Conservation (phyloP, 2,329 filamentous ascomycete species). For the Arthrobotrys conoides region DNA sequence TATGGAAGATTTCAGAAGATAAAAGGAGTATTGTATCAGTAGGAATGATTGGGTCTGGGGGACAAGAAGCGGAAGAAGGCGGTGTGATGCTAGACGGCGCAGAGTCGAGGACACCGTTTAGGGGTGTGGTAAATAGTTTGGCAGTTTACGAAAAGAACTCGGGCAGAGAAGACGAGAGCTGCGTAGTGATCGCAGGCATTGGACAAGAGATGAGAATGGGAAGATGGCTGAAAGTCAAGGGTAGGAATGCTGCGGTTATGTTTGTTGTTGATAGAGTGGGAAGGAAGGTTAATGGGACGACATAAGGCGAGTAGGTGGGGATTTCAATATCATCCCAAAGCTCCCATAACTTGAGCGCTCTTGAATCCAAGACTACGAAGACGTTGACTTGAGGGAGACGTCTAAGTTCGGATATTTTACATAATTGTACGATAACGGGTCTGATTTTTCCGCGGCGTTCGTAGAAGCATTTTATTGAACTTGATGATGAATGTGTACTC, state of each 20-base stretch:
- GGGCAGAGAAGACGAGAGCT: slow-evolving; percentile 71
- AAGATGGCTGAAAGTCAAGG: slow-evolving; percentile 79
- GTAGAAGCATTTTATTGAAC: slow-evolving; percentile 38
- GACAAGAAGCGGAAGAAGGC: slow-evolving; percentile 62
- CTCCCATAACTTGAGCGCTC: too few relatives aligned
- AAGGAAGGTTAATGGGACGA: slow-evolving; percentile 62
- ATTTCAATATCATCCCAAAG: not conserved
- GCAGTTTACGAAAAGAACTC: slow-evolving; percentile 78
- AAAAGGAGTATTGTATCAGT: slow-evolving; percentile 82
- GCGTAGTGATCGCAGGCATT: slow-evolving; percentile 87
- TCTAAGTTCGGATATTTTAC: not conserved
- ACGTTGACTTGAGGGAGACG: not conserved
- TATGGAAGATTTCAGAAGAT: slow-evolving; percentile 87
- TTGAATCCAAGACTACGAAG: too few relatives aligned
- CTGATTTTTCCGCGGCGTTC: slow-evolving; percentile 22
- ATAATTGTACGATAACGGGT: slow-evolving; percentile 46
- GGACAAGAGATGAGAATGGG: slow-evolving; percentile 89
- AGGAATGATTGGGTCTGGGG: slow-evolving; percentile 74
- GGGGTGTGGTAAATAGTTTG: slow-evolving; percentile 89
- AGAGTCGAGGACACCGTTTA: slow-evolving; percentile 67
- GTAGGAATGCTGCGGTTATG: slow-evolving; percentile 86
- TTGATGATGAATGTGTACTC: slow-evolving; percentile 14
- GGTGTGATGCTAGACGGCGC: slow-evolving; percentile 55
- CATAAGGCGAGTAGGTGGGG: not conserved
- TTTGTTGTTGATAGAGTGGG: slow-evolving; percentile 80